A percentile compares a stretch with the other conserved stretches of the same genome.
Conservation (phyloP, 352 stramenopile species). For the Pythium insidiosum region DNA sequence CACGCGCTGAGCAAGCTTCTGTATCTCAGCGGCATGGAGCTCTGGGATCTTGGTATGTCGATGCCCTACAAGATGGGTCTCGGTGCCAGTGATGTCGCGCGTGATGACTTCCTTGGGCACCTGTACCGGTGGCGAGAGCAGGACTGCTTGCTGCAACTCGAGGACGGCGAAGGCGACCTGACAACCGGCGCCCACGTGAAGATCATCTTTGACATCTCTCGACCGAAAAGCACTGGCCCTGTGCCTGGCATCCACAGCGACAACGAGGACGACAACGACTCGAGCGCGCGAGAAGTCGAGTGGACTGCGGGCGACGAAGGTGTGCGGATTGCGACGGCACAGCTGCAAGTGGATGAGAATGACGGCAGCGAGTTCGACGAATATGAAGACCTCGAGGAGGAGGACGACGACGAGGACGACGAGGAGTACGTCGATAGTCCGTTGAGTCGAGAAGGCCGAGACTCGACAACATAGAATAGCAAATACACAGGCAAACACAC, state of each 20-base stretch:
- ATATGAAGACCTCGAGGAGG: conserved; percentile 1
- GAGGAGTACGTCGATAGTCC: background rate
- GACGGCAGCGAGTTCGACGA: too few species aligned
- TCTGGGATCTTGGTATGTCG: conserved; percentile 87
- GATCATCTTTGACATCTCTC: conserved; percentile 41
- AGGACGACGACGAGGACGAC: conserved; percentile 7
- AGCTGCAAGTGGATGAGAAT: conserved; percentile 10
- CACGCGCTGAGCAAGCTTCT: conserved; percentile 70
- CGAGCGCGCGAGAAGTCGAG: background rate
- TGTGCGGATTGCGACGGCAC: conserved; percentile 8
- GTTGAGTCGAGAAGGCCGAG: too few species aligned
- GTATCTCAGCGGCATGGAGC: conserved; percentile 62
- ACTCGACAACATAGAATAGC: conserved; percentile 7
- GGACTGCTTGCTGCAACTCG: conserved; percentile 40
- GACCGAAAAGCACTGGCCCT: conserved; percentile 16
- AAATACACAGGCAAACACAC: conserved; percentile 9
- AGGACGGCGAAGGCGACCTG: conserved; percentile 31
- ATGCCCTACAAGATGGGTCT: conserved; percentile 86
- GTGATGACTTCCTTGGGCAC: conserved; percentile 62
- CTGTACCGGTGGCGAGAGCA: conserved; percentile 53
- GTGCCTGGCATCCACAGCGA: conserved; percentile 17
- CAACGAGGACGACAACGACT: conserved; percentile 1
- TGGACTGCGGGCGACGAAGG: conserved; percentile 2
- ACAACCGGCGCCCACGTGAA: conserved; percentile 36
- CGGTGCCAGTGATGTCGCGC: conserved; percentile 57